Percentiles rank a stretch among this genome's conserved stretches.
These are phyloP conservation scores for Pseudoturritis turrita DNA, from an alignment of 345 rosid genomes.

Conservation along the genomic window DNA sequence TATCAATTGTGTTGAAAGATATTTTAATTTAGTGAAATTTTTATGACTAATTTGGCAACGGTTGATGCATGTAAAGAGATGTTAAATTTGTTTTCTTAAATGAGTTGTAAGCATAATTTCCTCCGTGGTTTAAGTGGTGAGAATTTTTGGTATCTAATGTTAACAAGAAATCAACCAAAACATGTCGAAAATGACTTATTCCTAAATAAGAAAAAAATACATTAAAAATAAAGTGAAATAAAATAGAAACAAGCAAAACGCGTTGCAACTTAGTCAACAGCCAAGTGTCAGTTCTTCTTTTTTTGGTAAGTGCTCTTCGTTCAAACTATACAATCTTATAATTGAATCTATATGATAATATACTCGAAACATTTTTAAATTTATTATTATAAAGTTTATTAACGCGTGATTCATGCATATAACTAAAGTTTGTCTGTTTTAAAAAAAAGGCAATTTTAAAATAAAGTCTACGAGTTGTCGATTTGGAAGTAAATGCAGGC, in stretches of 20 bases:
- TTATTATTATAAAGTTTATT: background rate
- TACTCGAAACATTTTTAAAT: background rate
- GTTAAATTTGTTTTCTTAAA: no score
- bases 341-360: background rate
- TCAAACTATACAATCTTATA: background rate
- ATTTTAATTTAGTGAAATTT: no score
- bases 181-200: background rate
- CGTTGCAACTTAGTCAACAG: background rate
- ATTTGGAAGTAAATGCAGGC: background rate
- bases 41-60: no score
- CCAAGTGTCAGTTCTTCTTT: background rate
- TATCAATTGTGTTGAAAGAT: no score
- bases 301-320: background rate
- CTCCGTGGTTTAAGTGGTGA: background rate
- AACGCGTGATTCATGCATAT: constrained; percentile 22
- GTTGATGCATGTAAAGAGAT: no score
- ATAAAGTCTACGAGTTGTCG: background rate
- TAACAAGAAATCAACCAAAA: background rate
- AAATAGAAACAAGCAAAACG: background rate
- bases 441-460: background rate
- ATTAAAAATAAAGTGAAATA: background rate
- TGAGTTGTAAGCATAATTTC: no score
- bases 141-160: background rate
- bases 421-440: background rate
- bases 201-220: background rate